Evolutionary conservation across 2,329 filamentous ascomycete species (phyloP).

Genomic region (Plenodomus tracheiphilus): DNA sequence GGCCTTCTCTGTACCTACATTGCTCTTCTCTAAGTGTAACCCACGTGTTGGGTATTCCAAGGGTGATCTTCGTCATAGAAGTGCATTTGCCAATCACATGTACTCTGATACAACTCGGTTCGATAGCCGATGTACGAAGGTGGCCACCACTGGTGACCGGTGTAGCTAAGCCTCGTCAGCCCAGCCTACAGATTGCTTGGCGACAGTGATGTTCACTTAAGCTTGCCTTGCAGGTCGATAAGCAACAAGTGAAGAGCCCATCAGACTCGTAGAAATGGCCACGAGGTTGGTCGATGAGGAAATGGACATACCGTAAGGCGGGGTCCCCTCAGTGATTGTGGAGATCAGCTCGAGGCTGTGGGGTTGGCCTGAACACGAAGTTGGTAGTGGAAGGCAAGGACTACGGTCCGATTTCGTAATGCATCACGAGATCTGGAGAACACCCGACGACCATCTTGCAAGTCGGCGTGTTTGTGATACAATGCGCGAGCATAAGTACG

Average conservation of each 20-base stretch:
- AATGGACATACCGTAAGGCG: slow-evolving; percentile 3
- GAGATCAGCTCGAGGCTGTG: slow-evolving; percentile 9
- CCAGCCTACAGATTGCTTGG: slow-evolving; percentile 4
- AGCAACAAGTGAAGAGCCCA: background rate
- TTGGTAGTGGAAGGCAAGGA: background rate
- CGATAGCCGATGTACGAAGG: background rate
- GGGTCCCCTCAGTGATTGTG: background rate
- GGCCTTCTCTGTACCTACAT: background rate
- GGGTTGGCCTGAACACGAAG: slow-evolving; percentile 1
- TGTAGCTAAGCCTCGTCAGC: slow-evolving; percentile 10
- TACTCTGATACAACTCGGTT: background rate
- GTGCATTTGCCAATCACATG: slow-evolving; percentile 10
- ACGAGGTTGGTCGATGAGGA: background rate
- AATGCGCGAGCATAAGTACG: no score
- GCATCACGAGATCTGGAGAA: no score
- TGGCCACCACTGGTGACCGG: slow-evolving; percentile 9
- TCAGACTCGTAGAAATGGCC: background rate
- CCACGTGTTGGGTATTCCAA: background rate
- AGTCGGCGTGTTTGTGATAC: no score
- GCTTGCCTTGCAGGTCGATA: slow-evolving; percentile 7
- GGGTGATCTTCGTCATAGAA: slow-evolving; percentile 9
- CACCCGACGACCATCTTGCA: no score
- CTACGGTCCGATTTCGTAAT: background rate
- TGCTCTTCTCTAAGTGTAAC: background rate
- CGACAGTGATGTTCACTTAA: slow-evolving; percentile 13